Evolutionary conservation across 768 basidiomycete species (phyloP), one percentile per base, ranked within the genome.

Genomic region (Rhizopogon rudus): DNA sequence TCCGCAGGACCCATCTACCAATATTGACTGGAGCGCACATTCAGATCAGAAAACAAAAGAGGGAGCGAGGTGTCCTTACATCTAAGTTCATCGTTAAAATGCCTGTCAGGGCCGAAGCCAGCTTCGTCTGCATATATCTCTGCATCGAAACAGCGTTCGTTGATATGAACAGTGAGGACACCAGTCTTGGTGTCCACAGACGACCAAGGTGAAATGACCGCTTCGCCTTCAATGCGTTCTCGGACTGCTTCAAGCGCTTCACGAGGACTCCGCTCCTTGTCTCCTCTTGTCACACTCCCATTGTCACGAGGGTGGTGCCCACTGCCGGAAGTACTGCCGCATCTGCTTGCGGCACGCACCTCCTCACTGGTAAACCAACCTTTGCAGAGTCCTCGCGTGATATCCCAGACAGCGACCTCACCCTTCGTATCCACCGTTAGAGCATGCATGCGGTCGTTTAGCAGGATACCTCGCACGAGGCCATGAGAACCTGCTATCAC

Each of bases 101-200:
- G 74, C 5, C 79, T 78, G 52, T 86, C 81, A 28, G 75, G 70
- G 0, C 72, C 74, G 64, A 84, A 86, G 17, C 91, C 92, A 40
- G 88, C 82, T 66, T 98, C 94, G 65, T 98, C 95, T 12, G 91
- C 89, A 66, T 95, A 98, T 2, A 96, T 84, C 71, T 99, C 97
- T 6, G 91, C 90, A 53, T 98, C 95, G 67, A 98, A 98, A 56
- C 87, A 92, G 45, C 83, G 78, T 61, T 97, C 93, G 44, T 82
- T 89, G 44, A 99, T 61, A 70, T 97, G 92, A 3, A 98, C 82
- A 2, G 89, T 87, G 57, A 99, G 75, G 22, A 92, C 81, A 6
- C 96, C 96, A 7, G 87, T 86, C 69, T 91, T 88, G 5, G 94
- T 96, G 69, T 98, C 96, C 28, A 91, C 87, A 14, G 79, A 80